A percentile compares a stretch with the other conserved stretches of the same genome.
These are phyloP conservation scores for Pseudopyrenochaeta lycopersici DNA, from an alignment of 2,329 filamentous ascomycete species.

Conservation along the genomic window DNA sequence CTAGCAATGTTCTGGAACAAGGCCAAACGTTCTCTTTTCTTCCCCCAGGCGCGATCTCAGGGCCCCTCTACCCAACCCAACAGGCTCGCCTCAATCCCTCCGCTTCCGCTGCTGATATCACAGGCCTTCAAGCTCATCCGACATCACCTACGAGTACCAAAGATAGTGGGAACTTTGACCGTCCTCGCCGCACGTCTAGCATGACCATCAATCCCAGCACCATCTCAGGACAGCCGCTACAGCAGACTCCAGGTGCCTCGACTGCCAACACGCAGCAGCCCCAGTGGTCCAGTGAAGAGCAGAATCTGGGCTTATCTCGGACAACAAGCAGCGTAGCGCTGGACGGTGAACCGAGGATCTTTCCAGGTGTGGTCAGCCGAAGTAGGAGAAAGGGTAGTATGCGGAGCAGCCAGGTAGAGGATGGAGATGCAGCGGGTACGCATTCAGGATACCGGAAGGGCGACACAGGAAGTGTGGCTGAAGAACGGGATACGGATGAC, in stretches of 20 bases:
- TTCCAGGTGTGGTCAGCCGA: conserved; percentile 72
- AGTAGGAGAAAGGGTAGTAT: conserved; percentile 49
- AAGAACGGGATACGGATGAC: conserved; percentile 18
- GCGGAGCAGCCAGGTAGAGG: conserved; percentile 28
- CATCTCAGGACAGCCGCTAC: conserved; percentile 29
- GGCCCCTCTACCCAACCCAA: conserved; percentile 40
- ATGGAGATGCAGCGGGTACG: conserved; percentile 21
- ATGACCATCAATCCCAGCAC: conserved; percentile 38
- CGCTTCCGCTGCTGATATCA: conserved; percentile 26
- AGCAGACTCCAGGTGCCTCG: conserved; percentile 22
- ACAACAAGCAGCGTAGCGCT: conserved; percentile 40
- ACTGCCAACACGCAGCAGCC: conserved; percentile 4
- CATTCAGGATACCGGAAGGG: conserved; percentile 12
- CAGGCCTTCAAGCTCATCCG: conserved; percentile 26
- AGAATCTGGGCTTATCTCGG: conserved; percentile 25
- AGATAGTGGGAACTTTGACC: conserved; percentile 27
- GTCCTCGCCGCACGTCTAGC: conserved; percentile 38
- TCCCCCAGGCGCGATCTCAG: conserved; percentile 39
- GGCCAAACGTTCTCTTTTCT: conserved; percentile 36
- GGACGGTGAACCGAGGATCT: conserved; percentile 72
- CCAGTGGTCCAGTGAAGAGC: conserved; percentile 21
- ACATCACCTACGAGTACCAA: conserved; percentile 35
- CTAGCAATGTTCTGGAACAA: conserved; percentile 47
- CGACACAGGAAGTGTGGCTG: conserved; percentile 11
- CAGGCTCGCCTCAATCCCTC: conserved; percentile 47